These are phyloP conservation scores for Aspergillus transmontanensis DNA, from an alignment of 2,329 filamentous ascomycete genomes.

Conservation along the genomic window DNA sequence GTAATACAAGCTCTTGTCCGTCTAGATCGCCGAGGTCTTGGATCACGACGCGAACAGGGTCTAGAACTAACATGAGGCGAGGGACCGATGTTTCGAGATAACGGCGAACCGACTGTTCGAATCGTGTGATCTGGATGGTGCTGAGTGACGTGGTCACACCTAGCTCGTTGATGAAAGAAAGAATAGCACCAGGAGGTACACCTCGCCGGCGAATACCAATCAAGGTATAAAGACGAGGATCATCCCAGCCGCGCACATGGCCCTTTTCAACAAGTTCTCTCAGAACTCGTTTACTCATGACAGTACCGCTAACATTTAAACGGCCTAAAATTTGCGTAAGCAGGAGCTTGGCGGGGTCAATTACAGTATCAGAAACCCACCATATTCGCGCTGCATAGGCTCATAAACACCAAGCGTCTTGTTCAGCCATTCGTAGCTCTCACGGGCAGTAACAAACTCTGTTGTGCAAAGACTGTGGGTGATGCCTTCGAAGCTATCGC, in stretches of 20 bases:
- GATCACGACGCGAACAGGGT: slow-evolving; percentile 80
- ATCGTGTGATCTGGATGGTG: slow-evolving; percentile 77
- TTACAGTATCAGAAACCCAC: slow-evolving; percentile 29
- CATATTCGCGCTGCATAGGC: slow-evolving; percentile 91
- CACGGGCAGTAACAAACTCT: slow-evolving; percentile 82
- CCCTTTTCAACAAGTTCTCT: slow-evolving; percentile 74
- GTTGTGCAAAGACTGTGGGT: slow-evolving; percentile 92
- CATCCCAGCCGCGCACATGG: slow-evolving; percentile 86
- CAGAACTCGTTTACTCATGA: slow-evolving; percentile 85
- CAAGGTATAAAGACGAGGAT: slow-evolving; percentile 85
- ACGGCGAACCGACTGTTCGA: slow-evolving; percentile 80
- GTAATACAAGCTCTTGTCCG: slow-evolving; percentile 65
- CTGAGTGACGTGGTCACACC: slow-evolving; percentile 83
- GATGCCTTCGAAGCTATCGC: slow-evolving; percentile 89
- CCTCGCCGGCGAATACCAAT: slow-evolving; percentile 82
- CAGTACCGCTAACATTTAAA: slow-evolving; percentile 78
- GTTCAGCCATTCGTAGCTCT: slow-evolving; percentile 90
- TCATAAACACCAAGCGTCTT: slow-evolving; percentile 79
- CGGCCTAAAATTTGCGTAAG: slow-evolving; percentile 40
- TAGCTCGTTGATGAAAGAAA: slow-evolving; percentile 87
- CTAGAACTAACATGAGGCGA: slow-evolving; percentile 83
- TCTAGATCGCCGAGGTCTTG: slow-evolving; percentile 77
- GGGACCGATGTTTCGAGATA: slow-evolving; percentile 89
- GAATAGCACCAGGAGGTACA: slow-evolving; percentile 82
- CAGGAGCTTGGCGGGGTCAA: not conserved